Evolutionary conservation across 2,329 filamentous ascomycete genomes (phyloP), one percentile per base, ranked within the genome.

Genomic region (Fusarium sp.): DNA sequence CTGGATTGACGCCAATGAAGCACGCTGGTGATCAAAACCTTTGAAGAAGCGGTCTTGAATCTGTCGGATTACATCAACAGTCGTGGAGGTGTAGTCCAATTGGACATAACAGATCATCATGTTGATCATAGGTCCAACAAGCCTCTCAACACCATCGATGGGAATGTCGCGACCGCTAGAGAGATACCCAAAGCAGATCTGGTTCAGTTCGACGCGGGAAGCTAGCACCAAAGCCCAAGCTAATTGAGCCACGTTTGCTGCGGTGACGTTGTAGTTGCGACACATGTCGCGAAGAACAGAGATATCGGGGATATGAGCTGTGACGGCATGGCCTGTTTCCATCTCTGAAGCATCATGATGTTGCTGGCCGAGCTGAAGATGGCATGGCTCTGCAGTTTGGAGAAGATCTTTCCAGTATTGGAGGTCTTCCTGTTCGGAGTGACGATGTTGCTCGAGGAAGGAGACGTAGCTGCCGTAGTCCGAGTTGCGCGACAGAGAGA

Each of bases 291-390:
- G 55, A 10, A 58, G 55, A 4, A 29, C 55, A 3, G 55, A 27
- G 6, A 49, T 7, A 2, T 58, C 31, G 10, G 55, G 16, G 1
- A 58, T 49, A 1, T 58, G 39, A 29, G 41, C 55, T 12, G 41
- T 38, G 4, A 58, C 41, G 0, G 55, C 55, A 3, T 58, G 55
- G 14, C 31, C 55, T 7, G 19, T 16, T 2, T 58, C 55, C 3
- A 18, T 10, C 8, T 58, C 41, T 0, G 31, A 14, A 2, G 31
- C 3, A 2, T 21, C 18, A 0, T 29, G 10, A 0, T 49, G 55
- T 4, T 58, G 55, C 1, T 49, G 55, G 15, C 41, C 31, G 23
- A 49, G n/a, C 7, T 58, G 55, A 6, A 58, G 55, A 27, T 58
- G 41, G 4, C 55, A 58, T 23, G 55, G 55, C 15, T 58, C 55